Evolutionary conservation across 352 stramenopile genomes (phyloP).

Genomic region (Pythium myriotylum): DNA sequence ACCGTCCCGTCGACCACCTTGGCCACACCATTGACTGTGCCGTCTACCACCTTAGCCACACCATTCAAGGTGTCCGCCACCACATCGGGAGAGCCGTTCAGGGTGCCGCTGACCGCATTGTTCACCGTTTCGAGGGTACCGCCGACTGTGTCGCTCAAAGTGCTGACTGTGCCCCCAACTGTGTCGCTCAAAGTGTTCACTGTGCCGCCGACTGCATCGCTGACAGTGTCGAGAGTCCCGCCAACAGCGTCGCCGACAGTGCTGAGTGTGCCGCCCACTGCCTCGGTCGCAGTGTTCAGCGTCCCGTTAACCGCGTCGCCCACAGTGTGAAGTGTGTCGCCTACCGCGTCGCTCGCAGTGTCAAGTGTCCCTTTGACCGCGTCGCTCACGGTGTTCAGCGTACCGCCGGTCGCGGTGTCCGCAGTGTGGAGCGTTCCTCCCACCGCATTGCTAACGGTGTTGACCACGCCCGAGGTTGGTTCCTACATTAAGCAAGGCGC

Average conservation of each 20-base stretch:
- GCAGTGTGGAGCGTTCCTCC: too few species aligned
- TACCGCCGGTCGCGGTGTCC: too few species aligned
- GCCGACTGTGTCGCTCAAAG: background rate
- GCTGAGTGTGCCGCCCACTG: background rate
- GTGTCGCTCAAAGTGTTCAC: background rate
- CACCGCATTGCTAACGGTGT: too few species aligned
- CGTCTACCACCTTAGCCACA: background rate
- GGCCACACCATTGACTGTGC: background rate
- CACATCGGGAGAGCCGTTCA: too few species aligned
- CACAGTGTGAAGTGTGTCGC: too few species aligned
- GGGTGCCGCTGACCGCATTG: background rate
- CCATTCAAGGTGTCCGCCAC: background rate
- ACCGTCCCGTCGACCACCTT: background rate
- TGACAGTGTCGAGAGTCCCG: background rate
- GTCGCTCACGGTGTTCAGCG: too few species aligned
- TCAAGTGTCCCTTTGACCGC: too few species aligned
- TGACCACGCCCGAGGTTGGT: too few species aligned
- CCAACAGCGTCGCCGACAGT: background rate
- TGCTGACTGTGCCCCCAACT: constrained; percentile 1
- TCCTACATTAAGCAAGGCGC: too few species aligned
- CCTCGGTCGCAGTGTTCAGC: background rate
- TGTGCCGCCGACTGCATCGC: constrained; percentile 1
- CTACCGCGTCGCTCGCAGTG: too few species aligned
- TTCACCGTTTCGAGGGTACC: background rate
- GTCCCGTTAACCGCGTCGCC: too few species aligned